Conservation (phyloP, 108 stramenopile genomes). For the Conticribra guillardii region DNA sequence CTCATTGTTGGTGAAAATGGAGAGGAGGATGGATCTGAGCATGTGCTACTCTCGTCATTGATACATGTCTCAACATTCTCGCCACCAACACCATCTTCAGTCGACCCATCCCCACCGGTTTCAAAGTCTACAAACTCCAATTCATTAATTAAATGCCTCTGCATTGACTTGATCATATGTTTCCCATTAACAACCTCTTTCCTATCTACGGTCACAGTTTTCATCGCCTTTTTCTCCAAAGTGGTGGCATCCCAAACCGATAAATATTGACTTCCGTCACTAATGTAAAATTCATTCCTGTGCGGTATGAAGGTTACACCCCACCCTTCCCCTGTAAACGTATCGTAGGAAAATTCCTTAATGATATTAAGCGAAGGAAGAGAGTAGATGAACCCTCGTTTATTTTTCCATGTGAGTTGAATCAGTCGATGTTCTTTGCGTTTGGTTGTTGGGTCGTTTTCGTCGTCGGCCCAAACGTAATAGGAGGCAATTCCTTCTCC, state of each 20-base stretch:
- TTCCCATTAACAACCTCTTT: constrained; percentile 10
- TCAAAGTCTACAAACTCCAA: constrained; percentile 69
- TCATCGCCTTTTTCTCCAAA: constrained; percentile 49
- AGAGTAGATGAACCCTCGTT: constrained; percentile 63
- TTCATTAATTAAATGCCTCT: constrained; percentile 51
- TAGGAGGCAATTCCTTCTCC: constrained; percentile 76
- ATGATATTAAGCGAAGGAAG: constrained; percentile 42
- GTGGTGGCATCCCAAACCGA: constrained; percentile 67
- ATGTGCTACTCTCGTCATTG: constrained; percentile 52
- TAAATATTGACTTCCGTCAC: constrained; percentile 69
- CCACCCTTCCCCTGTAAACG: constrained; percentile 77
- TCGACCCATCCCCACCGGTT: neutral
- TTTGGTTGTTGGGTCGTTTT: constrained; percentile 14
- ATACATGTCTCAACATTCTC: constrained; percentile 58
- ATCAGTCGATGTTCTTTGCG: constrained; percentile 56
- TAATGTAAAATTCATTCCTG: constrained; percentile 65
- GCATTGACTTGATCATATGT: constrained; percentile 9
- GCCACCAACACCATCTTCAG: constrained; percentile 41
- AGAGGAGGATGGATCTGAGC: constrained; percentile 9
- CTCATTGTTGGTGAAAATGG: constrained; percentile 50
- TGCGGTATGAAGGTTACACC: constrained; percentile 74
- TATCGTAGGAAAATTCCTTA: constrained; percentile 44
- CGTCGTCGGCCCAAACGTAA: constrained; percentile 33
- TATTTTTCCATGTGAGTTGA: constrained; percentile 75
- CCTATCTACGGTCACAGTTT: constrained; percentile 33